phyloP scores from a whole-genome alignment of 2,329 filamentous ascomycete genomes.

The Talaromyces sp. region DNA sequence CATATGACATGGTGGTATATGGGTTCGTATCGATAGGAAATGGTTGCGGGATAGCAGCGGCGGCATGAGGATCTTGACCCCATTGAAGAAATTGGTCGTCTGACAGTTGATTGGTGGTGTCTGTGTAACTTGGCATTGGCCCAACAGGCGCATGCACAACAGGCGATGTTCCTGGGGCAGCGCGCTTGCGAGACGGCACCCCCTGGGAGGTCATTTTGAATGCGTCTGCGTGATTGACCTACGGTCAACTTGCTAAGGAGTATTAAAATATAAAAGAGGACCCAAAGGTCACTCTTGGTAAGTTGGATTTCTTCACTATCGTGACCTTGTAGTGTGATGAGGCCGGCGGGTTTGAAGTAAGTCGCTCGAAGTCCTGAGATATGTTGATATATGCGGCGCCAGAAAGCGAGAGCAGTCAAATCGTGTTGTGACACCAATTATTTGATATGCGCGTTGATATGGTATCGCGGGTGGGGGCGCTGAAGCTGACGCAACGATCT shows the following conservation, averaged over 20 bases:
- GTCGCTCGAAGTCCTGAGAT: not conserved
- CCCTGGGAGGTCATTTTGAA: slow-evolving; percentile 41
- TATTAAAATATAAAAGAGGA: slow-evolving; percentile 13
- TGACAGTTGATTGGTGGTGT: slow-evolving; percentile 43
- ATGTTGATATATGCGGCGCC: not conserved
- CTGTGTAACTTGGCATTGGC: slow-evolving; percentile 46
- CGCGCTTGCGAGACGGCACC: slow-evolving; percentile 60
- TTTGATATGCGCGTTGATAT: not conserved
- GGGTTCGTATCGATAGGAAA: slow-evolving; percentile 40
- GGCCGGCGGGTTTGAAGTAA: not conserved
- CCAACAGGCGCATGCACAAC: slow-evolving; percentile 55
- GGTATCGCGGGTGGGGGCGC: not conserved
- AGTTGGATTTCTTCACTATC: not conserved
- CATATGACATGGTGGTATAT: slow-evolving; percentile 28
- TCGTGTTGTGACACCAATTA: not conserved
- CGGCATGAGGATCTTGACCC: slow-evolving; percentile 45
- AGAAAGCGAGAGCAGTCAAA: not conserved
- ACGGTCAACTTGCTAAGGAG: not conserved
- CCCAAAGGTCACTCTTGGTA: slow-evolving; percentile 15
- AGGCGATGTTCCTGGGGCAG: slow-evolving; percentile 69
- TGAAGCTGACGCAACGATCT: not conserved
- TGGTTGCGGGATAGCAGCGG: slow-evolving; percentile 25
- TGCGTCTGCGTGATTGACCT: not conserved
- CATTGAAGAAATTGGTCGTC: slow-evolving; percentile 56
- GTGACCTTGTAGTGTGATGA: not conserved